Percentiles rank a stretch among this genome's conserved stretches.
Evolutionary conservation across 305 asterid genomes (phyloP).

Genomic region (Fraxinus floribunda): DNA sequence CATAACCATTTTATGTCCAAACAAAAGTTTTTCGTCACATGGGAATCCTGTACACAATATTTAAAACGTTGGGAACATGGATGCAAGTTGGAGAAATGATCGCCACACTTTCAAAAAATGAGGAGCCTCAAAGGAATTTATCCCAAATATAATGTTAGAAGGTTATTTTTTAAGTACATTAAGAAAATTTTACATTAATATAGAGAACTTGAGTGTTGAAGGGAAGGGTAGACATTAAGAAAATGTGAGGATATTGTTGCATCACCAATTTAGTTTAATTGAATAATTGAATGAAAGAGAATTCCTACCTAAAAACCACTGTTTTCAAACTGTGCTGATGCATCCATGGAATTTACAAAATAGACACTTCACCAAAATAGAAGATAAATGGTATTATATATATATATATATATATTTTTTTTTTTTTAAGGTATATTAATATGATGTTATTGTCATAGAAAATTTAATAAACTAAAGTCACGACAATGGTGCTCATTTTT

Average conservation of each 20-base stretch:
- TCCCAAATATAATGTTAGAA: no score
- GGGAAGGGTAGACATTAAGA: not conserved
- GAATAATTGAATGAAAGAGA: slow-evolving; percentile 7
- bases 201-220: not conserved
- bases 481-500: not conserved
- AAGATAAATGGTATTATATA: not conserved
- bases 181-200: not conserved
- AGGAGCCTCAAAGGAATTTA: not conserved
- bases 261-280: not conserved
- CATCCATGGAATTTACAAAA: not conserved
- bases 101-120: not conserved
- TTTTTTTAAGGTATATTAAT: not conserved
- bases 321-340: not conserved
- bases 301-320: not conserved
- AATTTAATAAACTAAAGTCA: not conserved
- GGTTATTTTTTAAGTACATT: not conserved
- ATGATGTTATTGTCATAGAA: not conserved
- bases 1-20: not conserved
- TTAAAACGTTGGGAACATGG: not conserved
- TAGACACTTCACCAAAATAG: not conserved
- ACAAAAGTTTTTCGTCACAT: not conserved
- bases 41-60: not conserved
- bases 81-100: not conserved
- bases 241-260: not conserved
- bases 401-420: no score